Evolutionary conservation across 306 rosid species (phyloP), one percentile per base, ranked within the genome.

Genomic region (Ochetophila trinervis): DNA sequence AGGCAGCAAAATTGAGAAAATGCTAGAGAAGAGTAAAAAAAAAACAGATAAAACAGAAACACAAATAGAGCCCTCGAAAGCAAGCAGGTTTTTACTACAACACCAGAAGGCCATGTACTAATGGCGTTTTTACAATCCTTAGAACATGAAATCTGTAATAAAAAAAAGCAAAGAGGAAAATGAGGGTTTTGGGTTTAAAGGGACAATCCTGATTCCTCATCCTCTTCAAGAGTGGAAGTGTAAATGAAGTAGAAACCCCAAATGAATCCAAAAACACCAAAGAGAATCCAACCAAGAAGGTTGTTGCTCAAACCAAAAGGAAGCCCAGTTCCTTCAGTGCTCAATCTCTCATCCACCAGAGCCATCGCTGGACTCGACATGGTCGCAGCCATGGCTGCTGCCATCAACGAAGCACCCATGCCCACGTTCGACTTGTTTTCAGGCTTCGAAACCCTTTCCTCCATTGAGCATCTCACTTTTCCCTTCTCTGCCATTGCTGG

Each of bases 311-410:
- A 78, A 1, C 98, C 98, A 69, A 89, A 89, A 19, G 98, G 98
- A 70, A 93, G 93, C 20, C 98, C 98, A 13, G 98, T 89, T 48
- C 98, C 98, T 75, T 93, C 98, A n/a, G 98, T 93, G 85, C 68
- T 70, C 84, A 93, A 0, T 75, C 98, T 85, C 17, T 93, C 98
- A 69, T 93, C 98, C 79, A 93, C 98, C 83, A 93, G 66, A 36
- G 91, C 96, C 89, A 87, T 80, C 55, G 96, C 96, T 27, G 95
- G 93, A 74, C 89, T 77, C 30, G 96, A 75, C 91, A 87, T 75
- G 34, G 82, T 75, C 52, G 89, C 73, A 5, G 89, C 89, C 57
- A 74, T 42, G 8, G 78, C 85, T 14, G 93, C 93, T 12, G 89
- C 89, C 49, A 72, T 51, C 78, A 89, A 57, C 13, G 95, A 84